Conservation (phyloP, 108 stramenopile species). For the Discostella stelligeroides region DNA sequence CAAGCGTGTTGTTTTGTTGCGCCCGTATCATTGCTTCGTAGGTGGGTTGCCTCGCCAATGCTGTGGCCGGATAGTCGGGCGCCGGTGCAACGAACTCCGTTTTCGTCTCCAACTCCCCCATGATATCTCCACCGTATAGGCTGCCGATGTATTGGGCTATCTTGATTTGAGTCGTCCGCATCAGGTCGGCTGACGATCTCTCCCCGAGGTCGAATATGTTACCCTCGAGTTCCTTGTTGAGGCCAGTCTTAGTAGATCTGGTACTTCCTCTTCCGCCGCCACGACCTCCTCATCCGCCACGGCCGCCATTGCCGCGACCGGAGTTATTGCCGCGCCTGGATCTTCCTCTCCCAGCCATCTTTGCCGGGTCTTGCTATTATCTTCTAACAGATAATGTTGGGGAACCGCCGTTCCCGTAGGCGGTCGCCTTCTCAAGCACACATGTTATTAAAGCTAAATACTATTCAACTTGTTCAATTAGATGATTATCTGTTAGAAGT, state of each 20-base stretch:
- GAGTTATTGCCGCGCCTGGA: not conserved
- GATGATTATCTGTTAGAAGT: no score
- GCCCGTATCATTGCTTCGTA: slow-evolving; percentile 10
- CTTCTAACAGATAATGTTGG: slow-evolving; percentile 9
- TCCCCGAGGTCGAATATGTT: slow-evolving; percentile 24
- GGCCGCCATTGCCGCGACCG: not conserved
- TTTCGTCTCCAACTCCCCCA: slow-evolving; percentile 28
- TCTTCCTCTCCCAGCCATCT: slow-evolving; percentile 9
- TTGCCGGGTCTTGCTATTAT: not conserved
- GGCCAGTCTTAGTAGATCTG: slow-evolving; percentile 4
- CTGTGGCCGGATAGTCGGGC: not conserved
- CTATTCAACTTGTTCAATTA: not conserved
- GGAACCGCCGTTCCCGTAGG: slow-evolving; percentile 11
- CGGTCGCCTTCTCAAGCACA: not conserved
- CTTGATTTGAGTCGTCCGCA: slow-evolving; percentile 17
- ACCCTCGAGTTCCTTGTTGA: slow-evolving; percentile 9
- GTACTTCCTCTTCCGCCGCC: not conserved
- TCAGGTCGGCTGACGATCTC: slow-evolving; percentile 18
- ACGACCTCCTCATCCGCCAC: slow-evolving; percentile 1
- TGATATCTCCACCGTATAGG: slow-evolving; percentile 26
- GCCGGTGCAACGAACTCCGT: slow-evolving; percentile 14
- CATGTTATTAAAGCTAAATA: not conserved
- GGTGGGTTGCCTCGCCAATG: not conserved
- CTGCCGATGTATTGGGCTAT: slow-evolving; percentile 22
- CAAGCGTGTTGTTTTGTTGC: slow-evolving; percentile 12